Evolutionary conservation across 2,329 filamentous ascomycete genomes (phyloP).

Genomic region (Botrytis deweyae): DNA sequence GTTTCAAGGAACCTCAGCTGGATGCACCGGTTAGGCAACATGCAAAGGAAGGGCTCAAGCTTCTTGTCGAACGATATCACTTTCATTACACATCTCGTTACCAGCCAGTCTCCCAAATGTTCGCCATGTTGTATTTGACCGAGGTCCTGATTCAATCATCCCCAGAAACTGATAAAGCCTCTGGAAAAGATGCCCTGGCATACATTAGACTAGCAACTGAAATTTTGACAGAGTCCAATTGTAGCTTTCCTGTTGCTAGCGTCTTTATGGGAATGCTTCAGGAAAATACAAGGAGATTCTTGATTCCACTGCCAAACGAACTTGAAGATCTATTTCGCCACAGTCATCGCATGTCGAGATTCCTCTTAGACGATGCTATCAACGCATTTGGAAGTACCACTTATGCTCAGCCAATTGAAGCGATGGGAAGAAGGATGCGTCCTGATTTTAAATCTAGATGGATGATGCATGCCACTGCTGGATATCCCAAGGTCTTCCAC

Average conservation of each 20-base stretch:
- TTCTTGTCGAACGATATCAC: conserved; percentile 37
- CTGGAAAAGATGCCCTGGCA: conserved; percentile 32
- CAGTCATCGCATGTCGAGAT: conserved; percentile 14
- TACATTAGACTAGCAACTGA: conserved; percentile 37
- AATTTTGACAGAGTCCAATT: conserved; percentile 34
- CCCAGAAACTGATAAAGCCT: conserved; percentile 30
- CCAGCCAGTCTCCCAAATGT: conserved; percentile 40
- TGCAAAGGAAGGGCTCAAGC: conserved; percentile 38
- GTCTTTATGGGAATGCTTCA: conserved; percentile 39
- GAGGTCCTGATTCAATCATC: conserved; percentile 38
- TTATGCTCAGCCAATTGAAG: conserved; percentile 36
- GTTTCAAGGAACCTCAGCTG: conserved; percentile 31
- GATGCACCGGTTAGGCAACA: conserved; percentile 36
- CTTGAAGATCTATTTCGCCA: conserved; percentile 23
- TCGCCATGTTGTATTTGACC: conserved; percentile 38
- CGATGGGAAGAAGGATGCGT: conserved; percentile 36
- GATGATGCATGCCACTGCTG: conserved; percentile 28
- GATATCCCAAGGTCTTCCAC: conserved; percentile 25
- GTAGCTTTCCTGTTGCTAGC: conserved; percentile 37
- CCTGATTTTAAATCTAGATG: conserved; percentile 37
- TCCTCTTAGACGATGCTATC: conserved; percentile 38
- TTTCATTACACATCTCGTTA: conserved; percentile 37
- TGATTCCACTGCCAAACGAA: conserved; percentile 31
- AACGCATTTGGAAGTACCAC: conserved; percentile 38
- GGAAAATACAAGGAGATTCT: conserved; percentile 31